Base-by-base conservation (phyloP, 176 grass and related monocot species). In the Cenchrus purpureus region DNA sequence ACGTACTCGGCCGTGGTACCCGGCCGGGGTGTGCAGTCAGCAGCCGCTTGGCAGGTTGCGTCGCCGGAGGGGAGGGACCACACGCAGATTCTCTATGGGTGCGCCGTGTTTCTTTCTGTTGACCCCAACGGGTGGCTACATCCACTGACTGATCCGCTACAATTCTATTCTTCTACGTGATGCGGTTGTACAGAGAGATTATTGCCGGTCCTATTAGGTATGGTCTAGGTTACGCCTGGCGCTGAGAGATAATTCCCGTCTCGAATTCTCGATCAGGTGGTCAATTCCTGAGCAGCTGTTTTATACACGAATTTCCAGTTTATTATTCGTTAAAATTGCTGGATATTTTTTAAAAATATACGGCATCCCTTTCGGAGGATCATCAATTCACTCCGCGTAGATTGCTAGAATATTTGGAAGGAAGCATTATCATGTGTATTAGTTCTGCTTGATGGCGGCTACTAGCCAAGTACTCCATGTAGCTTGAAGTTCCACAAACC, bases 1-100 rank as follows among this genome's bases (percentile, higher is more conserved):
- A 73, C 83, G 92, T 94, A 78, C 89, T 88, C 44, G 89, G 29
- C 92, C 92, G 92, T 94, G 86, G 92, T 94, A 94, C 92, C 79
- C 29, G 67, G 1, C 59, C 77, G 67, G 22, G 25, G 25, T 25
- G 25, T 25, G 25, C 25, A 25, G 25, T 25, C 25, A 25, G 57
- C 42, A 3, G 79, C 45, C 55, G 65, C 73, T 45, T 52, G 85
- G 62, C 72, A 2, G 29, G 45, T 73, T 68, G 66, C 74, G 11
- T 57, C 67, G 51, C 50, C 25, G 25, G 29, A 3, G 34, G 34
- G 34, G 34, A 15, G n/a, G 45, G 14, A 2, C 37, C n/a, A 17
- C 16, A 12, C 28, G 11, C 52, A 44, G 77, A 89, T 85, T 32
- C 77, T 89, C 83, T 85, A 31, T 84, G 81, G 11, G n/a, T 11